phyloP scores from a whole-genome alignment of 495 filamentous ascomycete genomes.

The Tuber aestivum region DNA sequence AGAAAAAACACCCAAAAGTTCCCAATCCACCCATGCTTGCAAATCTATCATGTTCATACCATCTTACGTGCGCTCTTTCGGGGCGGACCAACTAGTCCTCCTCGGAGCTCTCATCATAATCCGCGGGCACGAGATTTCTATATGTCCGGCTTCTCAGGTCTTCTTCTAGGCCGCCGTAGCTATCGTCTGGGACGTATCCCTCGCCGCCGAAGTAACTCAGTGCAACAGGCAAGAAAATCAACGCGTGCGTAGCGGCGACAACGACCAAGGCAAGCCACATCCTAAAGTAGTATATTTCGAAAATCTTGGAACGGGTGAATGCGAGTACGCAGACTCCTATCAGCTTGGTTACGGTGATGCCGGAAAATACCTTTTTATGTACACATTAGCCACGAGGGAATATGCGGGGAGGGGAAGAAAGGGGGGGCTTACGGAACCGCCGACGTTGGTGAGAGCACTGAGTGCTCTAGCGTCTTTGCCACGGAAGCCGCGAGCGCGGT shows the following conservation, averaged over 20 bases:
- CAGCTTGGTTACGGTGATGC: conserved; percentile 92
- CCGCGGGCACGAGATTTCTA: conserved; percentile 17
- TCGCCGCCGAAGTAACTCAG: conserved; percentile 80
- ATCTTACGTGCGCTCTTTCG: neutral
- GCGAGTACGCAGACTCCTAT: conserved; percentile 87
- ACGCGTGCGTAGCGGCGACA: conserved; percentile 80
- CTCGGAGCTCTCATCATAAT: conserved; percentile 27
- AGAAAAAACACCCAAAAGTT: neutral
- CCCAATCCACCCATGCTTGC: neutral
- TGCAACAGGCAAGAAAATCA: conserved; percentile 87
- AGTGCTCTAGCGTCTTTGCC: conserved; percentile 77
- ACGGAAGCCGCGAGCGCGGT: conserved; percentile 56
- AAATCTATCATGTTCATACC: neutral
- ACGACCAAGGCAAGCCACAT: conserved; percentile 88
- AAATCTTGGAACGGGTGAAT: conserved; percentile 95
- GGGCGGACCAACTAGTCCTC: conserved; percentile 27
- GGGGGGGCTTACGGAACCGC: conserved; percentile 56
- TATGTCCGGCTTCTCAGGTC: conserved; percentile 52
- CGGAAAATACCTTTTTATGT: conserved; percentile 62
- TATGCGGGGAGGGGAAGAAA: neutral
- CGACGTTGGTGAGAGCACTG: conserved; percentile 88
- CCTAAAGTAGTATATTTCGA: conserved; percentile 98
- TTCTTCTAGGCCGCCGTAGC: conserved; percentile 71
- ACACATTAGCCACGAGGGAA: conserved; percentile 5
- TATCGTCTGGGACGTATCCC: conserved; percentile 75